These are phyloP conservation scores for Candida glucosophila DNA, from an alignment of 1,139 yeast species.

Conservation along the genomic window DNA sequence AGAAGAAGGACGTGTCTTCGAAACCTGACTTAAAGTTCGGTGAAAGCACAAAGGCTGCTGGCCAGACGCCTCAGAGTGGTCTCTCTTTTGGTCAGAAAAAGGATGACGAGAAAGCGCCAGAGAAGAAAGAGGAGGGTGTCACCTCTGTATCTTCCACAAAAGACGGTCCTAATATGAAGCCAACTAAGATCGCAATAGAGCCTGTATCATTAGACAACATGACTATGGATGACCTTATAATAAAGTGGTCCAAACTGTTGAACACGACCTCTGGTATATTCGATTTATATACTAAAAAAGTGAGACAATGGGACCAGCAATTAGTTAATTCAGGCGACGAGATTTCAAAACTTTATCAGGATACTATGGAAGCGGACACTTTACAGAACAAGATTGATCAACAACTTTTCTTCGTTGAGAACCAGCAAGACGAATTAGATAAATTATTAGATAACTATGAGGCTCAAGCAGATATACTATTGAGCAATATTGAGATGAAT, in stretches of 20 bases:
- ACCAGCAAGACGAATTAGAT: slow-evolving; percentile 90
- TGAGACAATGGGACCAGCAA: slow-evolving; percentile 78
- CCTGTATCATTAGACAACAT: slow-evolving; percentile 82
- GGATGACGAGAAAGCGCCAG: slow-evolving; percentile 12
- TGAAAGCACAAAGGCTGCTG: slow-evolving; percentile 16
- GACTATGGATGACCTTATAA: slow-evolving; percentile 84
- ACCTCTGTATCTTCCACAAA: slow-evolving; percentile 11
- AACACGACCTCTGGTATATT: slow-evolving; percentile 67
- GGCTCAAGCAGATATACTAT: slow-evolving; percentile 62
- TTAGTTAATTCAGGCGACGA: slow-evolving; percentile 82
- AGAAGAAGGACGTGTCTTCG: slow-evolving; percentile 10
- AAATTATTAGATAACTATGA: slow-evolving; percentile 77
- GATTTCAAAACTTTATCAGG: slow-evolving; percentile 69
- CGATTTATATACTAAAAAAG: slow-evolving; percentile 65
- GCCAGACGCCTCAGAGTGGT: too few relatives aligned
- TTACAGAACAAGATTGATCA: slow-evolving; percentile 83
- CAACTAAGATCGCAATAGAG: slow-evolving; percentile 49
- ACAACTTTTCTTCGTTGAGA: slow-evolving; percentile 73
- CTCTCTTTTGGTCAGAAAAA: slow-evolving; percentile 5
- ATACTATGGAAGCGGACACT: slow-evolving; percentile 76
- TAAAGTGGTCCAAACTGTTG: slow-evolving; percentile 88
- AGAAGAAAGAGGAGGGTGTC: slow-evolving; percentile 11
- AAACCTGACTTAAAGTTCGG: slow-evolving; percentile 10
- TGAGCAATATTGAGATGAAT: slow-evolving; percentile 33
- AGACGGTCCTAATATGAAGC: slow-evolving; percentile 26